A percentile compares a stretch with the other conserved stretches of the same genome.
Conservation (phyloP, 2,329 filamentous ascomycete species). For the Talaromyces pinophilus region DNA sequence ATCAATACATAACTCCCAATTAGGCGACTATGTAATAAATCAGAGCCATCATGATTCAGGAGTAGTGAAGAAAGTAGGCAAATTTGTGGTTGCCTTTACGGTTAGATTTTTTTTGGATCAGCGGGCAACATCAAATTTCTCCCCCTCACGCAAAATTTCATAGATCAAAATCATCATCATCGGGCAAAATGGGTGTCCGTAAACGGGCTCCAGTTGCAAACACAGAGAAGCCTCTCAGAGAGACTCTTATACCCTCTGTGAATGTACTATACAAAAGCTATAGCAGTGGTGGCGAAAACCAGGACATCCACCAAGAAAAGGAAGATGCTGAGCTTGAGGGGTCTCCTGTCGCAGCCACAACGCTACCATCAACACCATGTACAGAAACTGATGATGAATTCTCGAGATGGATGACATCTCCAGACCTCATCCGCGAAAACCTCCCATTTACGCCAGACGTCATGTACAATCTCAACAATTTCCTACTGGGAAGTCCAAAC, state of each 20-base stretch:
- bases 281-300: background rate
- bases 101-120: background rate
- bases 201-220: slow-evolving; percentile 29
- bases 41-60: too few relatives aligned
- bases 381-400: background rate
- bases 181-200: background rate
- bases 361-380: background rate
- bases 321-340: background rate
- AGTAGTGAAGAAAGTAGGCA: background rate
- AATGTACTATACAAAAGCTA: background rate
- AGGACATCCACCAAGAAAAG: background rate
- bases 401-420: slow-evolving; percentile 34
- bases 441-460: slow-evolving; percentile 33
- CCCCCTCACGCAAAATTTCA: background rate
- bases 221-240: slow-evolving; percentile 32
- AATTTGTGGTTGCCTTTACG: background rate
- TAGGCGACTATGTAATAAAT: too few relatives aligned
- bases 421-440: slow-evolving; percentile 31
- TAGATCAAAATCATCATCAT: background rate
- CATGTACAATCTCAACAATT: slow-evolving; percentile 54
- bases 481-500: slow-evolving; percentile 56
- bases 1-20: too few relatives aligned
- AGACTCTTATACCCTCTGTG: slow-evolving; percentile 33
- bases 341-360: background rate
- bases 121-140: slow-evolving; percentile 7